Evolutionary conservation across 176 grass and related monocot genomes (phyloP).

Genomic region (Oryza rufipogon): DNA sequence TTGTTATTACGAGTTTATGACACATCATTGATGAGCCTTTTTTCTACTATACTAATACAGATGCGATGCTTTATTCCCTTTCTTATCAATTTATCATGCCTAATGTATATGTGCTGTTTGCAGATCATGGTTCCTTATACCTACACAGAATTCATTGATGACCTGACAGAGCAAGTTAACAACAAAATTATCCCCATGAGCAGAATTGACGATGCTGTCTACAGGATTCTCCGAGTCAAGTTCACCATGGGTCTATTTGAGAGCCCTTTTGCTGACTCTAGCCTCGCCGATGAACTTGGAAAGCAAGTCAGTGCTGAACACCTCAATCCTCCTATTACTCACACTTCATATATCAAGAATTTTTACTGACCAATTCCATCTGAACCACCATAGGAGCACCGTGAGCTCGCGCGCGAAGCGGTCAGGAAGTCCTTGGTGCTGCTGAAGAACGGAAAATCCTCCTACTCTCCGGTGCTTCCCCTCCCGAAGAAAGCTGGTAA

Average conservation of each 20-base stretch:
- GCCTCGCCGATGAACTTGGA: conserved; percentile 57
- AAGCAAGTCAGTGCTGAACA: conserved; percentile 48
- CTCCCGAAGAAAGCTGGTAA: conserved; percentile 63
- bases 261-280: conserved; percentile 54
- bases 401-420: conserved; percentile 65
- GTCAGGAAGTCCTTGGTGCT: conserved; percentile 79
- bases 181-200: conserved; percentile 70
- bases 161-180: conserved; percentile 61
- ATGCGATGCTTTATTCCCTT: not conserved
- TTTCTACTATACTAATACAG: not conserved
- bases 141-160: conserved; percentile 65
- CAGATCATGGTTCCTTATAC: conserved; percentile 77
- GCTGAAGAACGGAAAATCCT: conserved; percentile 71
- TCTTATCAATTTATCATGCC: not conserved
- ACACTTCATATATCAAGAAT: not conserved
- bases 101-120: not conserved
- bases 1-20: not conserved
- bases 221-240: conserved; percentile 78
- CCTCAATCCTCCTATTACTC: not conserved
- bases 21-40: not conserved
- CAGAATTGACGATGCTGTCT: conserved; percentile 75
- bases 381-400: conserved; percentile 50
- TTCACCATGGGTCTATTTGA: conserved; percentile 83
- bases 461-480: conserved; percentile 39
- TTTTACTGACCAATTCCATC: not conserved